A percentile compares a stretch with the other conserved stretches of the same genome.
These are phyloP conservation scores for Yamagishiella unicocca DNA, from an alignment of 139 green algal genomes.

Conservation along the genomic window DNA sequence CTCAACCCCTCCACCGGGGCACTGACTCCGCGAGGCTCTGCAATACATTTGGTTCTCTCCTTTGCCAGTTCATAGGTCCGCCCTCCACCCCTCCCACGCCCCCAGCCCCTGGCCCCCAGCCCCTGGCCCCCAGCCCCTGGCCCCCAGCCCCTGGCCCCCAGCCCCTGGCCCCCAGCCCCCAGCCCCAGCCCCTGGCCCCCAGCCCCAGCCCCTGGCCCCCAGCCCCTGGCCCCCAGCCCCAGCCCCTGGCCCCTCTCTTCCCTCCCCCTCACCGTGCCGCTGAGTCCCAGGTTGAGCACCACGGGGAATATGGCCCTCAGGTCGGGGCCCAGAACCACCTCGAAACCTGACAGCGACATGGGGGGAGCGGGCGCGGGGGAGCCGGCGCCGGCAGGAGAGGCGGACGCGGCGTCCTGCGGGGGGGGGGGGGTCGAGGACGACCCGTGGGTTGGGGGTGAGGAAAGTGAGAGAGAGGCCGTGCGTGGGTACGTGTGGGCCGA, in stretches of 20 bases:
- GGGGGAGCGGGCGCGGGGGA: neutral
- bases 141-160: too few species aligned
- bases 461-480: neutral
- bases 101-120: too few species aligned
- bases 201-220: too few species aligned
- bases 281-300: conserved; percentile 90
- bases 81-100: neutral
- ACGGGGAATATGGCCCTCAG: conserved; percentile 92
- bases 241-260: neutral
- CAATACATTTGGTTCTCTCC: neutral
- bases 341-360: conserved; percentile 57
- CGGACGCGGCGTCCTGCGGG: neutral
- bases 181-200: too few species aligned
- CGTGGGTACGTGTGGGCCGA: too few species aligned
- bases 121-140: too few species aligned
- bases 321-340: conserved; percentile 89
- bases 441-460: neutral
- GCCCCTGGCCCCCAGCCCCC: too few species aligned
- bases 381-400: neutral
- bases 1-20: too few species aligned
- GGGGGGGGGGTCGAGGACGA: neutral
- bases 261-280: conserved; percentile 59
- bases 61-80: neutral
- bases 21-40: neutral
- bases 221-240: too few species aligned